Conservation (phyloP, 768 basidiomycete genomes). For the Hortiboletus campestris region DNA sequence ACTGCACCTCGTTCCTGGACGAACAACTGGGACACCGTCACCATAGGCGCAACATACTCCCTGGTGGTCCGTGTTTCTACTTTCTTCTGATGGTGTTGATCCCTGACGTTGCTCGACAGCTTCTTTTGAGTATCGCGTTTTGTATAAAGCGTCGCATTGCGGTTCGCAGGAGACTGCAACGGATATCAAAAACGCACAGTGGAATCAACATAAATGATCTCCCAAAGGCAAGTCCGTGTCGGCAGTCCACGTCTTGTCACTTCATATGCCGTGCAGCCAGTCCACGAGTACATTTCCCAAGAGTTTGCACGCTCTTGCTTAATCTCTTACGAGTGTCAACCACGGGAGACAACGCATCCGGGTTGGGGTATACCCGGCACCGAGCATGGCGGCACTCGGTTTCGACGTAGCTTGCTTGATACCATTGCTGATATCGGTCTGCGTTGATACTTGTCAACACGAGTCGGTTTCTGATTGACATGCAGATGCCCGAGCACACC, state of each 20-base stretch:
- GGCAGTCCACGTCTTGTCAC: not conserved
- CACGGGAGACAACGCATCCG: constrained; percentile 60
- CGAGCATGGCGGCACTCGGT: constrained; percentile 57
- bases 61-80: constrained; percentile 53
- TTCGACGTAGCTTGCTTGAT: constrained; percentile 66
- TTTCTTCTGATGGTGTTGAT: not conserved
- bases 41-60: constrained; percentile 69
- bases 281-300: constrained; percentile 65
- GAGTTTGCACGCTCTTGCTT: constrained; percentile 77
- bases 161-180: constrained; percentile 59
- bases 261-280: constrained; percentile 41
- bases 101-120: constrained; percentile 34
- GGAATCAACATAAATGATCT: constrained; percentile 54
- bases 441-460: constrained; percentile 18
- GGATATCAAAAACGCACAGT: constrained; percentile 61
- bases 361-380: constrained; percentile 78
- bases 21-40: constrained; percentile 64
- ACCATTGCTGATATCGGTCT: constrained; percentile 69
- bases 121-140: constrained; percentile 55
- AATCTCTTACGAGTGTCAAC: constrained; percentile 67
- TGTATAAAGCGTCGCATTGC: constrained; percentile 70
- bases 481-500: constrained; percentile 65
- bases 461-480: constrained; percentile 4
- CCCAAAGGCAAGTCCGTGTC: constrained; percentile 48
- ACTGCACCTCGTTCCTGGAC: constrained; percentile 57